Evolutionary conservation across 106 monocot genomes (phyloP).

Genomic region (Acorus calamus): DNA sequence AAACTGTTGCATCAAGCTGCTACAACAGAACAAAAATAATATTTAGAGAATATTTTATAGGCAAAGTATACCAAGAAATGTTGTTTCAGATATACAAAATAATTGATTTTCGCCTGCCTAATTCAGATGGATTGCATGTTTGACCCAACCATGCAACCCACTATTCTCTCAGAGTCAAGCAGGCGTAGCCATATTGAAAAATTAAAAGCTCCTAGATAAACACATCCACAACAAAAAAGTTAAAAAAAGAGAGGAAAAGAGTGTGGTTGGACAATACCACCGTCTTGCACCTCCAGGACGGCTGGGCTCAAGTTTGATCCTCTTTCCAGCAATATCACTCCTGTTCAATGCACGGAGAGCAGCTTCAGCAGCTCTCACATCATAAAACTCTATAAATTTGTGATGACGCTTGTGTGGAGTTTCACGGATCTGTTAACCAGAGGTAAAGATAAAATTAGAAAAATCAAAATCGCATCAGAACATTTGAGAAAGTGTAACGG

Average conservation of each 20-base stretch:
- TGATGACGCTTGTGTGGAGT: conserved; percentile 45
- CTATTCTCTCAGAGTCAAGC: too few relatives aligned
- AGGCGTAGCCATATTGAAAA: too few relatives aligned
- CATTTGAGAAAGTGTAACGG: neutral
- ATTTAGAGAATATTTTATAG: too few relatives aligned
- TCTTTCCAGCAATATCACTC: conserved; percentile 46
- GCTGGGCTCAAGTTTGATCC: conserved; percentile 52
- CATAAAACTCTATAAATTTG: conserved; percentile 65
- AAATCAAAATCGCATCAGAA: neutral
- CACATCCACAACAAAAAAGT: too few relatives aligned
- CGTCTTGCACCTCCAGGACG: conserved; percentile 30
- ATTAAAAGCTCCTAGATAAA: too few relatives aligned
- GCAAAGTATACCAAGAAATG: too few relatives aligned
- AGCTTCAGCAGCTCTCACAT: conserved; percentile 69
- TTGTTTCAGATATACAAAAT: too few relatives aligned
- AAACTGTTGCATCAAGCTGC: conserved; percentile 32
- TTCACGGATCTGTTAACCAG: conserved; percentile 43
- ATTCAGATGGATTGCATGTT: too few relatives aligned
- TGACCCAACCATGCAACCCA: too few relatives aligned
- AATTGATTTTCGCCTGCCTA: too few relatives aligned
- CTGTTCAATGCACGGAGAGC: conserved; percentile 56
- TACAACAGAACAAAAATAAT: neutral
- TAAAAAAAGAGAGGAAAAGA: neutral
- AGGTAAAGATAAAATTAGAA: conserved; percentile 5
- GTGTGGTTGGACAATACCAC: conserved; percentile 27